Evolutionary conservation across 306 rosid species (phyloP), one percentile per base, ranked within the genome.

Genomic region (Ochetophila trinervis): DNA sequence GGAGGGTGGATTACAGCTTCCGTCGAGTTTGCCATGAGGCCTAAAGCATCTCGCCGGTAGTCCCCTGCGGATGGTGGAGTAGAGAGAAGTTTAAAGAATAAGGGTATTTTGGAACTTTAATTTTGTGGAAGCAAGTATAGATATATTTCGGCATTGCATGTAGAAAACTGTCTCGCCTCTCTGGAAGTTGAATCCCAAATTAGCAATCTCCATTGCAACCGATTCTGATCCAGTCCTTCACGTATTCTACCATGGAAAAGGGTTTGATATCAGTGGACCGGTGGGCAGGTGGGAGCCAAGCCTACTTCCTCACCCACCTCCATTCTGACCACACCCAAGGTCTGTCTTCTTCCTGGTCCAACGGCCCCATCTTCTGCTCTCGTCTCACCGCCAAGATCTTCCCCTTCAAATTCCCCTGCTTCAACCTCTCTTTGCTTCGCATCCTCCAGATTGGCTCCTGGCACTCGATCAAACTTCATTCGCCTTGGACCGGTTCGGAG

Each of bases 291-390:
- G 78, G 83, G 20, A 85, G 95, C 80, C 83, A 75, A 8, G 81
- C 54, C 1, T 88, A 88, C 70, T 88, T 88, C 79, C 82, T 88
- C 27, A 85, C 95, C 6, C 95, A 88, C 81, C 88, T 88, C 13
- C 88, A 88, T 75, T 76, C 95, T n/a, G 89, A 88, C 42, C 95
- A 88, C 78, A 83, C 91, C 73, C 2, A 65, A 0, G 95, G 91
- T 51, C 79, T 85, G 62, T 83, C 95, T 6, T 63, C 91, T 16
- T 9, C 77, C 0, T 85, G 95, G 95, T 61, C 89, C 30, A 76
- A 68, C 53, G 95, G 73, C 4, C 87, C 83, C 1, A 79, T 88
- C 71, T 85, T 72, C 86, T 85, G 89, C 71, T 85, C 91, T 36
- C 75, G 79, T 52, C 72, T 81, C 83, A 81, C 91, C 51, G 89